A percentile compares a stretch with the other conserved stretches of the same genome.
Evolutionary conservation across 345 rosid species (phyloP).

Genomic region (Nasturtium officinale): DNA sequence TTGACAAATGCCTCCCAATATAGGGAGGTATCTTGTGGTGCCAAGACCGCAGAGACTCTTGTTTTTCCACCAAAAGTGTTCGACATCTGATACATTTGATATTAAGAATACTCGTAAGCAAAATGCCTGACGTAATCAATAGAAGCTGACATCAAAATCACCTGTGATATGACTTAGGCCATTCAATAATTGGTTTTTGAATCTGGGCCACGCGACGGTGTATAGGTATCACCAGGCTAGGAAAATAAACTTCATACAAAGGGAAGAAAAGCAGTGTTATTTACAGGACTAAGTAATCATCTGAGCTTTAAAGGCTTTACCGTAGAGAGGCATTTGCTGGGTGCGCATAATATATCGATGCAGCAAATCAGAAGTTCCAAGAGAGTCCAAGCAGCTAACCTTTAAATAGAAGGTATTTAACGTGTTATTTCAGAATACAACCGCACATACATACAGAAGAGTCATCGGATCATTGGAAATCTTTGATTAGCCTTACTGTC

Average conservation of each 20-base stretch:
- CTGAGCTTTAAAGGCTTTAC: constrained; percentile 45
- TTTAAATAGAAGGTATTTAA: constrained; percentile 42
- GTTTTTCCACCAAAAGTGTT: constrained; percentile 63
- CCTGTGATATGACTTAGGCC: constrained; percentile 95
- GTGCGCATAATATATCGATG: constrained; percentile 70
- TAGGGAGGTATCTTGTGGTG: constrained; percentile 66
- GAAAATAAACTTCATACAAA: constrained; percentile 67
- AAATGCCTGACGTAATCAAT: constrained; percentile 3
- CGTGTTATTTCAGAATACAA: constrained; percentile 22
- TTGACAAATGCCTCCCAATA: constrained; percentile 83
- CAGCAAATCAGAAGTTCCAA: constrained; percentile 75
- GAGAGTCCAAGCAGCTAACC: constrained; percentile 75
- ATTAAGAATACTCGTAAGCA: constrained; percentile 30
- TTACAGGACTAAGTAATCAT: constrained; percentile 7
- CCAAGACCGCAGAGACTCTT: constrained; percentile 73
- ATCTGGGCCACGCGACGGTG: constrained; percentile 77
- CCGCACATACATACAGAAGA: constrained; percentile 28
- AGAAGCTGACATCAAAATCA: constrained; percentile 40
- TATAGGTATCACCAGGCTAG: constrained; percentile 62
- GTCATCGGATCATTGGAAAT: constrained; percentile 21
- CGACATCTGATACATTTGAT: constrained; percentile 61
- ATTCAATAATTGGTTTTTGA: constrained; percentile 79
- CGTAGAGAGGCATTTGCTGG: constrained; percentile 71
- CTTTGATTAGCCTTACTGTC: constrained; percentile 61
- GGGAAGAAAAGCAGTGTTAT: constrained; percentile 12